phyloP scores from a whole-genome alignment of 805 yeast genomes.

The Lachancea sp. region DNA sequence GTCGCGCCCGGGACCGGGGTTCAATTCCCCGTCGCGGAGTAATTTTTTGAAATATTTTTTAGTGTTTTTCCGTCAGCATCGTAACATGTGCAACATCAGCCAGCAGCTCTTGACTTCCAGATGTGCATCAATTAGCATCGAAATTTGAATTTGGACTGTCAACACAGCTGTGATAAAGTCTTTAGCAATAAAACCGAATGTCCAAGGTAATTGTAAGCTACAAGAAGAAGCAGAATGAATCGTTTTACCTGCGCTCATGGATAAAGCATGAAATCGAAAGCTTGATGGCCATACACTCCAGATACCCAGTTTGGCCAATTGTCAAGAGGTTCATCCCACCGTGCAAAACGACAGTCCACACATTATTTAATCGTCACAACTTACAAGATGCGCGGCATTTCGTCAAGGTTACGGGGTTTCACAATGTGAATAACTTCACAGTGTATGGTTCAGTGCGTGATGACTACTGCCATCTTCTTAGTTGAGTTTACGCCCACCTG shows the following conservation, averaged over 20 bases:
- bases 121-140: too few relatives aligned
- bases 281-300: constrained; percentile 5
- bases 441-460: constrained; percentile 27
- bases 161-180: too few relatives aligned
- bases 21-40: constrained; percentile 28
- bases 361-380: constrained; percentile 9
- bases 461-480: constrained; percentile 22
- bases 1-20: constrained; percentile 28
- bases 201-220: constrained; percentile 17
- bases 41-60: constrained; percentile 3
- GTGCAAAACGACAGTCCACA: constrained; percentile 3
- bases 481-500: constrained; percentile 30
- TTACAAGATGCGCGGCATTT: constrained; percentile 16
- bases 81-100: too few relatives aligned
- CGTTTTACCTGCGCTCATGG: constrained; percentile 24
- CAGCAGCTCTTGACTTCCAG: too few relatives aligned
- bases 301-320: constrained; percentile 2
- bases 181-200: constrained; percentile 9
- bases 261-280: constrained; percentile 5
- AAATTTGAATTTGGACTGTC: too few relatives aligned
- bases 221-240: constrained; percentile 14
- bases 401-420: constrained; percentile 22
- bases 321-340: constrained; percentile 11
- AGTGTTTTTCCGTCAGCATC: too few relatives aligned
- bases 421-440: constrained; percentile 15